Conservation (phyloP, 2,329 filamentous ascomycete genomes). For the Exophiala spinifera region DNA sequence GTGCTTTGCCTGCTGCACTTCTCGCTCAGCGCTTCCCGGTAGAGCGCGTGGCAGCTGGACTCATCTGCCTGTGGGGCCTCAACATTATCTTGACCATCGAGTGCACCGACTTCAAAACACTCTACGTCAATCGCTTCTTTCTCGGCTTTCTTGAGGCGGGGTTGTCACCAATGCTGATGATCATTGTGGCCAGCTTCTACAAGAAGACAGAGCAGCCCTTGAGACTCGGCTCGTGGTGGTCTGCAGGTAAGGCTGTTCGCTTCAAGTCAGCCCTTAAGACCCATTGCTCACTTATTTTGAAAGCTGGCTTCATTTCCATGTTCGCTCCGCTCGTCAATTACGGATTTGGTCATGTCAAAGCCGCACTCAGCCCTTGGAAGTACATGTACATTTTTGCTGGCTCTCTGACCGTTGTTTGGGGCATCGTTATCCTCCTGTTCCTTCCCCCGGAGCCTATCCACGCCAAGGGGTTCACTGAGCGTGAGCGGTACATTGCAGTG, state of each 20-base stretch:
- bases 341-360: conserved; percentile 61
- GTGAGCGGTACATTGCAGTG: conserved; percentile 62
- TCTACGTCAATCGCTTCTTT: conserved; percentile 66
- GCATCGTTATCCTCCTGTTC: conserved; percentile 63
- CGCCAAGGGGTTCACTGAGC: conserved; percentile 64
- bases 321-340: conserved; percentile 59
- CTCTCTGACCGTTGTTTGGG: conserved; percentile 54
- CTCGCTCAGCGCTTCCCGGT: conserved; percentile 64
- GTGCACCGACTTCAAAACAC: conserved; percentile 59
- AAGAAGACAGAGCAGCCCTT: conserved; percentile 63
- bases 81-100: conserved; percentile 67
- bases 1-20: conserved; percentile 70
- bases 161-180: conserved; percentile 65
- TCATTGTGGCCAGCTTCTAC: conserved; percentile 60
- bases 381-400: conserved; percentile 68
- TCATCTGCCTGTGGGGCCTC: conserved; percentile 64
- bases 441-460: conserved; percentile 61
- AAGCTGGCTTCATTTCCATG: conserved; percentile 42
- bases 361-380: conserved; percentile 60
- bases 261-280: neutral
- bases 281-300: neutral
- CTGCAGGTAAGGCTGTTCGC: too few relatives aligned
- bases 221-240: conserved; percentile 48
- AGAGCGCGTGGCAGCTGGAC: conserved; percentile 59
- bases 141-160: conserved; percentile 60